These are phyloP conservation scores for Aspergillus cejpii DNA, from an alignment of 2,329 filamentous ascomycete genomes.

Conservation along the genomic window DNA sequence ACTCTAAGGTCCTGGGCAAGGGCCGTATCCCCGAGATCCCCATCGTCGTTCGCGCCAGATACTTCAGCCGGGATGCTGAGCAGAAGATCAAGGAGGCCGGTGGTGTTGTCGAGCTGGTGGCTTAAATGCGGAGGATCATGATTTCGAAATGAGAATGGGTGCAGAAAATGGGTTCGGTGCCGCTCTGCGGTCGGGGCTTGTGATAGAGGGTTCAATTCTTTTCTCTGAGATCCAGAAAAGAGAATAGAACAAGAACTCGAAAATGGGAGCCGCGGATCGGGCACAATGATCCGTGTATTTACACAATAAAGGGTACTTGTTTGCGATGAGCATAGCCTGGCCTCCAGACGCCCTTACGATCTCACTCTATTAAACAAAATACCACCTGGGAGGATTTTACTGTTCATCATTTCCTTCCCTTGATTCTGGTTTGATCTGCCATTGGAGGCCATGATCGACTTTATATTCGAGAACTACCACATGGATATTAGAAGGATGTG, in stretches of 20 bases:
- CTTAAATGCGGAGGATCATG: slow-evolving; percentile 51
- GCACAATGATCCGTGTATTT: slow-evolving; percentile 26
- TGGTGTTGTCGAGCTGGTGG: slow-evolving; percentile 91
- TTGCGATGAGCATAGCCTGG: slow-evolving; percentile 33
- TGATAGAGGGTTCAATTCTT: slow-evolving; percentile 25
- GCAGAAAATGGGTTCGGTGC: slow-evolving; percentile 22
- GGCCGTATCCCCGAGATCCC: slow-evolving; percentile 89
- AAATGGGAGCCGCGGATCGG: slow-evolving; percentile 27
- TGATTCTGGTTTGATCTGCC: too few relatives aligned
- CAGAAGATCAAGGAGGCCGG: slow-evolving; percentile 98
- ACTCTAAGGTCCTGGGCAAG: slow-evolving; percentile 98
- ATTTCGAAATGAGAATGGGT: slow-evolving; percentile 19
- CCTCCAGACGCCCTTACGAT: slow-evolving; percentile 36
- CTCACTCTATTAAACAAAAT: slow-evolving; percentile 34
- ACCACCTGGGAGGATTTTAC: slow-evolving; percentile 29
- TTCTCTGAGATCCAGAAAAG: slow-evolving; percentile 15
- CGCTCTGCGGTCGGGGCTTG: slow-evolving; percentile 27
- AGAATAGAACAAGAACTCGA: slow-evolving; percentile 26
- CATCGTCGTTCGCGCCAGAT: slow-evolving; percentile 88
- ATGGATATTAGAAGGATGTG: too few relatives aligned
- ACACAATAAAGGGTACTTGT: slow-evolving; percentile 33
- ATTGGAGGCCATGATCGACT: too few relatives aligned
- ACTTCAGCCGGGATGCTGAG: slow-evolving; percentile 94
- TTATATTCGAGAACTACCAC: too few relatives aligned
- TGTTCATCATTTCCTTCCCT: slow-evolving; percentile 12